Evolutionary conservation across 805 yeast genomes (phyloP).

Genomic region (Metschnikowia orientalis): DNA sequence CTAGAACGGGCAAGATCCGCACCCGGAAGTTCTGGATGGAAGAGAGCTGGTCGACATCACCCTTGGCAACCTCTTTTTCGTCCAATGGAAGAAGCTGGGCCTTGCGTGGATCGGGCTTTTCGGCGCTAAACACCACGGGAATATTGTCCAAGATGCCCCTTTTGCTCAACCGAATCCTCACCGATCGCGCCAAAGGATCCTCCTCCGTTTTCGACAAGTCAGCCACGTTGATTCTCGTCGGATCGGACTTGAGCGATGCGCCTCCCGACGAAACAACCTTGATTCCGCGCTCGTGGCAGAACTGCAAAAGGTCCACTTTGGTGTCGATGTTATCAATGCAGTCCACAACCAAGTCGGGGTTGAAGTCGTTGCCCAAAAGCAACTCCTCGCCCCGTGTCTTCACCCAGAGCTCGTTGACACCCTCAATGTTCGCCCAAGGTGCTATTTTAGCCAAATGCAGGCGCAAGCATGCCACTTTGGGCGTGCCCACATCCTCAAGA

Average conservation of each 20-base stretch:
- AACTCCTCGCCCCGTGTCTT: constrained; percentile 60
- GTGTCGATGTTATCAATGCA: constrained; percentile 97
- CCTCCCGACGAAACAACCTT: constrained; percentile 92
- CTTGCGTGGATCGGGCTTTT: constrained; percentile 93
- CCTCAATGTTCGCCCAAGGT: constrained; percentile 90
- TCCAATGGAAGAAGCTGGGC: constrained; percentile 83
- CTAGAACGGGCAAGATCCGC: constrained; percentile 90
- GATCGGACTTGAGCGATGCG: constrained; percentile 95
- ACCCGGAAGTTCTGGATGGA: constrained; percentile 89
- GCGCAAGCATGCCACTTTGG: constrained; percentile 80
- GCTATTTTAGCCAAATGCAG: constrained; percentile 68
- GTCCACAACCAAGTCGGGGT: constrained; percentile 81
- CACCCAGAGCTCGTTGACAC: constrained; percentile 74
- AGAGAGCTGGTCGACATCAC: constrained; percentile 80
- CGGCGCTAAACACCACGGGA: constrained; percentile 88
- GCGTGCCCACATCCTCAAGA: constrained; percentile 84
- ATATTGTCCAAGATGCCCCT: constrained; percentile 73
- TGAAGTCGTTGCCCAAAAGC: constrained; percentile 41
- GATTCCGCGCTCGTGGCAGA: constrained; percentile 55
- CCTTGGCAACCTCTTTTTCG: constrained; percentile 74
- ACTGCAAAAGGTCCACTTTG: constrained; percentile 84
- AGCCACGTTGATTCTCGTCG: constrained; percentile 83
- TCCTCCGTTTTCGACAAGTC: constrained; percentile 90
- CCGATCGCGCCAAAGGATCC: constrained; percentile 86
- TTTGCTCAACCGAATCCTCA: constrained; percentile 76